Base-by-base conservation (phyloP, 768 basidiomycete species). In the Neoboletus subvelutipes region DNA sequence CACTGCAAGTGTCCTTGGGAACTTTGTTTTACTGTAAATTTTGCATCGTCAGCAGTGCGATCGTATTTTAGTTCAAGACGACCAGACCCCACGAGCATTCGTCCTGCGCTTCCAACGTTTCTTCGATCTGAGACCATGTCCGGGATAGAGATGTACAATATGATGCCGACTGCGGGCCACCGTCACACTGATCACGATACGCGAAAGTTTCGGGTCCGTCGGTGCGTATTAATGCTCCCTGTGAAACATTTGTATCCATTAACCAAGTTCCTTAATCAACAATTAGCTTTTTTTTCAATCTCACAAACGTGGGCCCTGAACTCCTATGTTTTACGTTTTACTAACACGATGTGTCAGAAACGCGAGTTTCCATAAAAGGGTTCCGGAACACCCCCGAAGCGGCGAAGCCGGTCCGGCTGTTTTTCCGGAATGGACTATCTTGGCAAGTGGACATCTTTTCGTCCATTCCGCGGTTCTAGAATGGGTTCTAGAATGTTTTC, bases 391-490 rank as follows among this genome's bases (percentile, higher is more conserved):
- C 34, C 15, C 10, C 10, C 7, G 37, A n/a, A 37, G 37, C 6
- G 39, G 18, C 37, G 37, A 37, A 40, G 10, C n/a, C 18, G 22
- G 22, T 9, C 24, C 22, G 5, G 18, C 28, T 13, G 29, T 24
- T 6, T n/a, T 45, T 45, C 45, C 3, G 18, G 26, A 20, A 47
- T 33, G 29, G 20, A 46, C 3, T n/a, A 3, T 46, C 4, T 46
- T 46, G 45, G 28, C 18, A 20, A 29, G 29, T n/a, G 28, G 29
- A 20, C 20, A 22, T n/a, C 12, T 12, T 8, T 46, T 46, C 41
- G 15, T 54, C 20, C 31, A 13, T 52, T 52, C 51, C 39, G 39
- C 22, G 9, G 17, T 60, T 67, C 61, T 55, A 45, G 65, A 64
- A 55, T 41, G 45, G 9, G 17, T 60, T 67, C 61, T 55, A 45